Evolutionary conservation across 768 basidiomycete genomes (phyloP), one percentile per base, ranked within the genome.

Genomic region (Kwoniella europaea): DNA sequence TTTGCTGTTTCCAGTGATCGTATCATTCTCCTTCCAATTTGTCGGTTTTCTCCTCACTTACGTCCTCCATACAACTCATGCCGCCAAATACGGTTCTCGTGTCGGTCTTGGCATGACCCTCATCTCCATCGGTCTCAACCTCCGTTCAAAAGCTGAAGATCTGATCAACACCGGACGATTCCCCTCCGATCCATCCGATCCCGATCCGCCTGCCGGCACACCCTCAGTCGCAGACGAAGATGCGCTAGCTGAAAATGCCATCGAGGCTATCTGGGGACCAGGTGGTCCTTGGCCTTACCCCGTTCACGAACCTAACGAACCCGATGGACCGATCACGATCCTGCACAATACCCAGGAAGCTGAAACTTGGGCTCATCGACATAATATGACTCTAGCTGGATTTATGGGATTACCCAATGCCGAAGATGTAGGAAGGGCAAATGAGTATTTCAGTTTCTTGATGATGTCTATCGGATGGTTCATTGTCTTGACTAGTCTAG

Each of bases 1-100:
- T 2, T 54, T 15, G 2, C 7, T 7, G n/a, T 43, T 95, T 94
- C 84, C 77, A 89, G 72, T 86, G 89, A 88, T 94, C 85, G 90
- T 93, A 68, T 95, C 93, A 7, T 91, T 91, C 85, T 93, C 94
- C 85, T 98, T 99, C 90, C 94, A 98, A 85, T 95, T 98, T 83
- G 88, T 96, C 78, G 95, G 86, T 42, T 86, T 86, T 84, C 83
- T 86, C 73, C 84, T 99, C 85, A 97, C 95, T 0, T 97, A 94
- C 84, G 90, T 98, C 76, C 89, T 98, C 2, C 84, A 85, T 71
- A 87, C 86, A 13, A 91, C 94, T 1, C 95, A 98, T 80, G 93
- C 97, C 0, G 92, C 91, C 71, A 95, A 94, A 83, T 92, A 88
- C 80, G 97, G 97, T 61, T 93, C 93, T 16, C 91, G 93, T 55